phyloP scores from a whole-genome alignment of 306 rosid genomes.

The Medicago arabica region DNA sequence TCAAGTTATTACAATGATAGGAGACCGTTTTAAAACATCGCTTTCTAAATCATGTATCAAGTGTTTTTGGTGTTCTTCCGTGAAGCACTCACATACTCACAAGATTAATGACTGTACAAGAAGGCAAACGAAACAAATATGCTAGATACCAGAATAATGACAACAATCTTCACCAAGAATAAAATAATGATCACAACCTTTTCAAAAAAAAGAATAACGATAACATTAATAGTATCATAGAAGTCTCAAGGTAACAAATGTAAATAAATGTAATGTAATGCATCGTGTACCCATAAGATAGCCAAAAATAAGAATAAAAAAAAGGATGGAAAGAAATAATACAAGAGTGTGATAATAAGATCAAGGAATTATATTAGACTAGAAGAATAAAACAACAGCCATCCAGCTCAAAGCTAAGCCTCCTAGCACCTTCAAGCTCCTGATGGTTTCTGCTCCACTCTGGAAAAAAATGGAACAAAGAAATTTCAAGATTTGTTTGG shows the following conservation, averaged over 20 bases:
- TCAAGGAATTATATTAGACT: constrained; percentile 33
- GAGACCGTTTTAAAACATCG: too few species aligned
- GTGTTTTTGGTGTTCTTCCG: background rate
- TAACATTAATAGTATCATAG: constrained; percentile 26
- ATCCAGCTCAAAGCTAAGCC: constrained; percentile 72
- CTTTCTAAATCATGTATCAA: too few species aligned
- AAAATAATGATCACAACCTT: background rate
- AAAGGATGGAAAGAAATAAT: constrained; percentile 18
- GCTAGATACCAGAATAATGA: background rate
- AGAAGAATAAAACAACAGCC: constrained; percentile 57
- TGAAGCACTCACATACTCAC: too few species aligned
- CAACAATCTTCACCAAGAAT: background rate
- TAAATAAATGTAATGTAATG: constrained; percentile 44
- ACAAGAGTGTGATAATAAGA: constrained; percentile 38
- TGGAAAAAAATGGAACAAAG: constrained; percentile 47
- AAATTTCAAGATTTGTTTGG: background rate
- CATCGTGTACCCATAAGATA: constrained; percentile 30
- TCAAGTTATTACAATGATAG: too few species aligned
- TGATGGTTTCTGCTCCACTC: constrained; percentile 70
- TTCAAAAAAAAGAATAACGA: too few species aligned
- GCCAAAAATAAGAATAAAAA: background rate
- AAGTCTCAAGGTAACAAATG: constrained; percentile 39
- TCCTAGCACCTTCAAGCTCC: constrained; percentile 58
- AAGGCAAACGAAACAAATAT: background rate
- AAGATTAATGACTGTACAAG: background rate